These are phyloP conservation scores for Biscogniauxia marginata DNA, from an alignment of 2,329 filamentous ascomycete genomes.

Conservation along the genomic window DNA sequence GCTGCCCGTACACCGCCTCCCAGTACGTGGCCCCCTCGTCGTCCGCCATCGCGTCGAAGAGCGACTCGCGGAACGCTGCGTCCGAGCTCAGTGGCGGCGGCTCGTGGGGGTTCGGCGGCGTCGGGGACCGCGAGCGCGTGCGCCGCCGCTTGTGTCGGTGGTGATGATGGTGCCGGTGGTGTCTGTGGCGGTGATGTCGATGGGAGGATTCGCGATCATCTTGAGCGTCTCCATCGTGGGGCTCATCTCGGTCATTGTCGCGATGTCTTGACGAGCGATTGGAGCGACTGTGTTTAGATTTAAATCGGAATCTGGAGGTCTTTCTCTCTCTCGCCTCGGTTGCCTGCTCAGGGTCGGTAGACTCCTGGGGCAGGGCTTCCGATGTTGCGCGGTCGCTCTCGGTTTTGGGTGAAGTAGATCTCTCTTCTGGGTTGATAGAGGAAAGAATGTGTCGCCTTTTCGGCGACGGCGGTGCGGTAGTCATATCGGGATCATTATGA, in stretches of 20 bases:
- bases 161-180: slow-evolving; percentile 30
- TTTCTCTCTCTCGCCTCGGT: slow-evolving; percentile 18
- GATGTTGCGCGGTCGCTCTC: slow-evolving; percentile 6
- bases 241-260: slow-evolving; percentile 5
- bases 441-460: slow-evolving; percentile 35
- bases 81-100: slow-evolving; percentile 60
- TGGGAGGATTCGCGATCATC: slow-evolving; percentile 15
- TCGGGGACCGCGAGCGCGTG: slow-evolving; percentile 41
- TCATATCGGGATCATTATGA: slow-evolving; percentile 28
- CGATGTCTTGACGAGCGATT: slow-evolving; percentile 25
- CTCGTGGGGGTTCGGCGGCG: slow-evolving; percentile 47
- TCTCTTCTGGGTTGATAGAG: slow-evolving; percentile 31
- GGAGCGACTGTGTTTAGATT: slow-evolving; percentile 34
- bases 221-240: background rate
- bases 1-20: slow-evolving; percentile 95
- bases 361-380: slow-evolving; percentile 11
- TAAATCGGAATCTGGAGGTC: slow-evolving; percentile 42
- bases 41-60: slow-evolving; percentile 96
- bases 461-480: slow-evolving; percentile 30
- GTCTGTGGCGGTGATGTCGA: slow-evolving; percentile 17
- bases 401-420: slow-evolving; percentile 17
- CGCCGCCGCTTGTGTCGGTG: slow-evolving; percentile 31
- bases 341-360: slow-evolving; percentile 15
- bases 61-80: slow-evolving; percentile 82
- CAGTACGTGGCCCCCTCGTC: slow-evolving; percentile 95